Evolutionary conservation across 2,329 filamentous ascomycete genomes (phyloP), one percentile per base, ranked within the genome.

Genomic region (Colletotrichum chlorophyti): DNA sequence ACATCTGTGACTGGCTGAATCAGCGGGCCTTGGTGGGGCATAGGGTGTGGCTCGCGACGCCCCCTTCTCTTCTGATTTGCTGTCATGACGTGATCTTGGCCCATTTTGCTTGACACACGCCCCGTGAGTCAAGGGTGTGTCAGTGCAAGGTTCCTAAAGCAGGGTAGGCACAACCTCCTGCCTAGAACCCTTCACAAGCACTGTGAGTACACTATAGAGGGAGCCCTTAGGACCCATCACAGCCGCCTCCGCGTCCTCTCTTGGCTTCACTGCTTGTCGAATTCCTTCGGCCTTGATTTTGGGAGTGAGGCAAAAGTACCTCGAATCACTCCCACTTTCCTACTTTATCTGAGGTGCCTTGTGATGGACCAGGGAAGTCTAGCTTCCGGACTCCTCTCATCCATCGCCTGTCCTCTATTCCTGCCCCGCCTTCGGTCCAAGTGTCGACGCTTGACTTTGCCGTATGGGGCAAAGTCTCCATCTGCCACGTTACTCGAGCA

Each of bases 1-100:
- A 73, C 70, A 69, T 68, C 68, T 78, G 68, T 82, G 74, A 81
- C 75, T 82, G 79, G 79, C 78, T 79, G 76, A 78, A 69, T 79
- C 73, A 78, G 73, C 75, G 64, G 29, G 41, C 26, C 23, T 2
- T 42, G 59, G 73, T 77, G 76, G 77, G 72, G 53, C 70, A 5
- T 1, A n/a, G 4, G 47, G n/a, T 42, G 46, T 58, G 58, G 40
- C 40, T 35, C 34, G 40, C 53, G n/a, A 42, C 27, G 45, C 23
- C 15, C 21, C 34, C 46, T 29, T 34, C 27, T 35, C 40, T 49
- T 59, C 35, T 62, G 59, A 63, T 63, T 63, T 60, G 61, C 50
- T 58, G 46, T 31, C 41, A 63, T 63, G 61, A 63, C 61, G 59
- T 63, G 61, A 63, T 62, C 35, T 38, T 26, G 26, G 43, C 29